Evolutionary conservation across 371 early-diverging fungal species (phyloP).

Genomic region (Blakeslea trispora): DNA sequence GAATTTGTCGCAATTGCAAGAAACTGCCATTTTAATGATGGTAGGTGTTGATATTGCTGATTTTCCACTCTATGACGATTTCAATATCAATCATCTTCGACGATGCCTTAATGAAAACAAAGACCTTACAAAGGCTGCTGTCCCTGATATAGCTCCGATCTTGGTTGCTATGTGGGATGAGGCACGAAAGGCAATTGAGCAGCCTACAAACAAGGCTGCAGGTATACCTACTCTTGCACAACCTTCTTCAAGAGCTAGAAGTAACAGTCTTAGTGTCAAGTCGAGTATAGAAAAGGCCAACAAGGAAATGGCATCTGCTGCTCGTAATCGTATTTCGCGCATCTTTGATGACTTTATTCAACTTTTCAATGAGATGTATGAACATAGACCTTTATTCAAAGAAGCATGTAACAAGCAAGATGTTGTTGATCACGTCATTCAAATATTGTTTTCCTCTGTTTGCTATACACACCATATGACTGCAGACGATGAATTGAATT

Average conservation of each 20-base stretch:
- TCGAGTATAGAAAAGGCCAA: slow-evolving; percentile 6
- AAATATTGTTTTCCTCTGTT: slow-evolving; percentile 56
- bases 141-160: slow-evolving; percentile 43
- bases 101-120: slow-evolving; percentile 30
- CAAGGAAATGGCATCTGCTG: slow-evolving; percentile 1
- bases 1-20: slow-evolving; percentile 63
- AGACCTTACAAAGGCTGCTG: slow-evolving; percentile 11
- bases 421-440: slow-evolving; percentile 55
- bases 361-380: slow-evolving; percentile 59
- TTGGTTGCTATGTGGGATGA: slow-evolving; percentile 36
- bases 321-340: slow-evolving; percentile 7
- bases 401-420: slow-evolving; percentile 61
- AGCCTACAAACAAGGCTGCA: slow-evolving; percentile 6
- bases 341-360: slow-evolving; percentile 52
- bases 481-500: slow-evolving; percentile 45
- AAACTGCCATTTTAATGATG: slow-evolving; percentile 56
- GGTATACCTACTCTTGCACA: slow-evolving; percentile 4
- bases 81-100: slow-evolving; percentile 56
- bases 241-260: slow-evolving; percentile 15
- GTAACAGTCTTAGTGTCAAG: slow-evolving; percentile 19
- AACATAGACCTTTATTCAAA: slow-evolving; percentile 54
- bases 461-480: slow-evolving; percentile 47
- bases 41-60: slow-evolving; percentile 63
- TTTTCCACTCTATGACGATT: slow-evolving; percentile 46
- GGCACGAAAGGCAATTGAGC: slow-evolving; percentile 21